phyloP scores from a whole-genome alignment of 2,329 filamentous ascomycete species.

The Thelonectria olida region DNA sequence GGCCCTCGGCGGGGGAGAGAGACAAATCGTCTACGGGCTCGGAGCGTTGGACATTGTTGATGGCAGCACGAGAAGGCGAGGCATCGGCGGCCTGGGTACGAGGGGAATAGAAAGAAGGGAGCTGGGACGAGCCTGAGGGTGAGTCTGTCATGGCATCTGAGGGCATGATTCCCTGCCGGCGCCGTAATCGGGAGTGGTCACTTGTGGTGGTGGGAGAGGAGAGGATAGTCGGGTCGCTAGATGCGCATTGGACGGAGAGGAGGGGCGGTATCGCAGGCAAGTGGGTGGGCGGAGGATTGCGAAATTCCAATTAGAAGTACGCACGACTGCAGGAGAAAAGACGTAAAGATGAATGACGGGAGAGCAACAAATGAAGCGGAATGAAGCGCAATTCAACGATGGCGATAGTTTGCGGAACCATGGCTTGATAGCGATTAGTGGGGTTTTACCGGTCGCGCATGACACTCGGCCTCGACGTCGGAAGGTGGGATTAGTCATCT shows the following conservation, averaged over 20 bases:
- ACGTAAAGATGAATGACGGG: not conserved
- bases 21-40: constrained; percentile 48
- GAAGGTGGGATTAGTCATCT: constrained; percentile 35
- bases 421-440: constrained; percentile 35
- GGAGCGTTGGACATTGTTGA: constrained; percentile 30
- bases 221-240: constrained; percentile 18
- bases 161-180: constrained; percentile 38
- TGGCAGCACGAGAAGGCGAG: constrained; percentile 22
- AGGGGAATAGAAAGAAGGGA: constrained; percentile 60
- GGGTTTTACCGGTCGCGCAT: constrained; percentile 32
- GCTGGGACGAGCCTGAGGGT: constrained; percentile 45
- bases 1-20: constrained; percentile 40
- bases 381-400: constrained; percentile 27
- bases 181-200: constrained; percentile 36
- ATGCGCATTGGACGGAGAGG: constrained; percentile 24
- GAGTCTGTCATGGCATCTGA: constrained; percentile 41
- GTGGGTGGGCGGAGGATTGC: constrained; percentile 19
- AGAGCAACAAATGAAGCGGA: constrained; percentile 6
- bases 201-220: constrained; percentile 6
- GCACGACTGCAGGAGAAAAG: not conserved
- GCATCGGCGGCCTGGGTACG: constrained; percentile 43
- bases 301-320: constrained; percentile 13
- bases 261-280: not conserved
- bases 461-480: constrained; percentile 1
- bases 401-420: constrained; percentile 39